phyloP scores from a whole-genome alignment of 1,139 yeast species.

The Yamadazyma spencermartinsiae region DNA sequence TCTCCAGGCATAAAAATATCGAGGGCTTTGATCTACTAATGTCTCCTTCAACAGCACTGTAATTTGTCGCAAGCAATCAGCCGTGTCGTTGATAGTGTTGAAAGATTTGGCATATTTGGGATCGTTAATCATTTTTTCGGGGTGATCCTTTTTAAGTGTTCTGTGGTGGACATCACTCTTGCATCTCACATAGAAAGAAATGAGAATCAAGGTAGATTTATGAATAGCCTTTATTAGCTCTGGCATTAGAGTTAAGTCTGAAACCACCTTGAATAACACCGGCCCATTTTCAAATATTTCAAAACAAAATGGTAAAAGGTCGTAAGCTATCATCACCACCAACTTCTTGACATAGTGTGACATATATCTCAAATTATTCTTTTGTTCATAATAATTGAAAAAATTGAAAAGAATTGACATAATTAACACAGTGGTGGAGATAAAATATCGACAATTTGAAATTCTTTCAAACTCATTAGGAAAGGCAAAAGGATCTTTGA shows the following conservation, averaged over 20 bases:
- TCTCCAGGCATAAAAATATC: conserved; percentile 47
- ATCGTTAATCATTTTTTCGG: conserved; percentile 1
- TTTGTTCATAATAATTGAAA: conserved; percentile 30
- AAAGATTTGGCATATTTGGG: conserved; percentile 1
- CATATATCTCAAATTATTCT: conserved; percentile 22
- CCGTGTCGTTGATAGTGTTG: conserved; percentile 3
- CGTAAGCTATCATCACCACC: conserved; percentile 25
- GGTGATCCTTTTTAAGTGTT: conserved; percentile 1
- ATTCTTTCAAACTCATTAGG: conserved; percentile 4
- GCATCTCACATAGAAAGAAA: conserved; percentile 9
- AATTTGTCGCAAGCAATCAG: conserved; percentile 18
- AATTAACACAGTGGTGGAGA: conserved; percentile 21
- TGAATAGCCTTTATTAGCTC: conserved; percentile 28
- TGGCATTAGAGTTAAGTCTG: conserved; percentile 38
- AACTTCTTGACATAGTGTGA: conserved; percentile 33
- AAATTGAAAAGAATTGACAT: conserved; percentile 27
- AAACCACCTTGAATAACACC: conserved; percentile 28
- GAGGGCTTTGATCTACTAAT: conserved; percentile 29
- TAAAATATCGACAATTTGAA: conserved; percentile 9
- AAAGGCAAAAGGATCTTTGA: conserved; percentile 3
- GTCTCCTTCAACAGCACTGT: conserved; percentile 23
- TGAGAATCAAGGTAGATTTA: conserved; percentile 15
- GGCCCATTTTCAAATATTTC: conserved; percentile 27
- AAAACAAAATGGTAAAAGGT: conserved; percentile 32
- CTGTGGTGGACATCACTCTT: conserved; percentile 4